Evolutionary conservation across 768 basidiomycete species (phyloP).

Genomic region (Tylopilus felleus): DNA sequence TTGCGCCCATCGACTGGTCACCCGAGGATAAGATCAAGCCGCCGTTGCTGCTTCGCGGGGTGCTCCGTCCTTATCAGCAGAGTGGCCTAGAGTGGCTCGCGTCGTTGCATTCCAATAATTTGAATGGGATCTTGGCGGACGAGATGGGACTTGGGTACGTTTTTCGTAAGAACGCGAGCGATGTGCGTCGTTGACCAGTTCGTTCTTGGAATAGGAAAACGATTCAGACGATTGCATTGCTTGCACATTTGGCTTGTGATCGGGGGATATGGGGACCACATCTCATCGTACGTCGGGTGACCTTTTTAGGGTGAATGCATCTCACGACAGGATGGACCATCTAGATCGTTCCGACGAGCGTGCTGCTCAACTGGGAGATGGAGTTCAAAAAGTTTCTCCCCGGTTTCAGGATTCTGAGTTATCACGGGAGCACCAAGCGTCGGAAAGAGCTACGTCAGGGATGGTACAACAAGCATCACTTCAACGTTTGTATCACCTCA

Average conservation of each 20-base stretch:
- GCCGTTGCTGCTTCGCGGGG: conserved; percentile 78
- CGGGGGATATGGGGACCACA: conserved; percentile 92
- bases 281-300: conserved; percentile 56
- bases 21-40: conserved; percentile 54
- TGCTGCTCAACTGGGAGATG: conserved; percentile 94
- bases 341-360: conserved; percentile 87
- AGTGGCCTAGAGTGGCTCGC: conserved; percentile 94
- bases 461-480: conserved; percentile 85
- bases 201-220: conserved; percentile 62
- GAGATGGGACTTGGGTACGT: conserved; percentile 94
- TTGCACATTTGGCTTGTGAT: conserved; percentile 91
- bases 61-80: conserved; percentile 89
- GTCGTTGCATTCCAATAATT: conserved; percentile 73
- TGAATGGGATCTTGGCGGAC: conserved; percentile 85
- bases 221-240: conserved; percentile 90
- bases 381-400: conserved; percentile 97
- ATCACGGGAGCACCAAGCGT: conserved; percentile 86
- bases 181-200: not conserved
- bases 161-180: not conserved
- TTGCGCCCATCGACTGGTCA: conserved; percentile 69
- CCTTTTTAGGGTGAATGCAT: not conserved
- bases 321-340: not conserved
- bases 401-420: conserved; percentile 81
- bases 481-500: conserved; percentile 94
- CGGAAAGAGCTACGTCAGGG: conserved; percentile 87